A percentile compares a stretch with the other conserved stretches of the same genome.
Evolutionary conservation across 345 rosid genomes (phyloP).

Genomic region (Eucalyptus tenuipes): DNA sequence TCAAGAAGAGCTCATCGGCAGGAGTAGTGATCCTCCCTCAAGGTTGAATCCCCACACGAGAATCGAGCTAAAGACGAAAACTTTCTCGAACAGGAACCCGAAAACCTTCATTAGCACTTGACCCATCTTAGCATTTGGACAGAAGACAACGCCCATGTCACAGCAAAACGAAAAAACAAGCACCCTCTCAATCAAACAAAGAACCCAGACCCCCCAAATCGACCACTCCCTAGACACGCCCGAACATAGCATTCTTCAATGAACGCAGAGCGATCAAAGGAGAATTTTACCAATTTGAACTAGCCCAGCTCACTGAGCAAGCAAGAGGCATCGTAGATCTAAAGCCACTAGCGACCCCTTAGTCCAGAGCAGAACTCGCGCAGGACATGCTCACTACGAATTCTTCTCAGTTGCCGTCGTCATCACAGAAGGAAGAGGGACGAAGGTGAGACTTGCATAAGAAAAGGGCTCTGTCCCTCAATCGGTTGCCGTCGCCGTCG

Average conservation of each 20-base stretch:
- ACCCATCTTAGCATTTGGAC: conserved; percentile 36
- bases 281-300: conserved; percentile 23
- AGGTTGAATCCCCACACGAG: conserved; percentile 20
- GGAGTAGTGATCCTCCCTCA: conserved; percentile 16
- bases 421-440: too few species aligned
- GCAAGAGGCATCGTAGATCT: conserved; percentile 21
- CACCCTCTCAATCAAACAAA: not conserved
- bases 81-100: conserved; percentile 21
- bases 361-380: too few species aligned
- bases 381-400: too few species aligned
- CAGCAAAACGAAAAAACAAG: not conserved
- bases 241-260: too few species aligned
- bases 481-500: too few species aligned
- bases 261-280: not conserved
- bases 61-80: conserved; percentile 12
- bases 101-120: conserved; percentile 11
- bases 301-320: not conserved
- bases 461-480: too few species aligned
- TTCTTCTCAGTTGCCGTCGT: too few species aligned
- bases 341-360: too few species aligned
- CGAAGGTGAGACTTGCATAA: too few species aligned
- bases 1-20: conserved; percentile 31
- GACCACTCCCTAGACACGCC: not conserved
- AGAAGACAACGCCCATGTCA: conserved; percentile 23
- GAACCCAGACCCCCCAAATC: not conserved